phyloP scores from a whole-genome alignment of 2,329 filamentous ascomycete genomes.

The Pseudogymnoascus sp. region DNA sequence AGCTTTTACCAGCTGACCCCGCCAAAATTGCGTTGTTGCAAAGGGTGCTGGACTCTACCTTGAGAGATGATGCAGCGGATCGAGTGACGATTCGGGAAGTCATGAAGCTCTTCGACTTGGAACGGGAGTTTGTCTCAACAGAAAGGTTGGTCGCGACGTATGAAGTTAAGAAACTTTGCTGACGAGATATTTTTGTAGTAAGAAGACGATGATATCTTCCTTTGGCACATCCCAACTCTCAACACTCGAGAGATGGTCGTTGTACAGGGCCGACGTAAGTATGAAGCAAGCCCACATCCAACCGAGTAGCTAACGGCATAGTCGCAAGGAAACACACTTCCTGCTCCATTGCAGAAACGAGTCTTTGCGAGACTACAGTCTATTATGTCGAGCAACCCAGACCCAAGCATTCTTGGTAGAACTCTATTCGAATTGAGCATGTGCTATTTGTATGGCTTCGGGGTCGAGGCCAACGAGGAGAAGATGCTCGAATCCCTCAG shows the following conservation, averaged over 20 bases:
- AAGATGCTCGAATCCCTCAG: neutral
- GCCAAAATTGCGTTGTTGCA: neutral
- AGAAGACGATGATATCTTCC: neutral
- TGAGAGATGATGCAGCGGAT: neutral
- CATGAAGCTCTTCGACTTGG: neutral
- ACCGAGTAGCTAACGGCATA: neutral
- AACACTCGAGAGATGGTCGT: slow-evolving; percentile 1
- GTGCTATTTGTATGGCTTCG: neutral
- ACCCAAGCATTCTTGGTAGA: neutral
- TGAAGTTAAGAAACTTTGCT: neutral
- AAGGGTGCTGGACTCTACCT: neutral
- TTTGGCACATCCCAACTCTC: neutral
- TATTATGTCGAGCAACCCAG: neutral
- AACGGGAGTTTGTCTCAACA: neutral
- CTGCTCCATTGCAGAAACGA: neutral
- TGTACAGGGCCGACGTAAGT: neutral
- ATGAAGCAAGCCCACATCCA: neutral
- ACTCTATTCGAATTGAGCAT: neutral
- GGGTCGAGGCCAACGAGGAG: neutral
- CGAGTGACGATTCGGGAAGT: neutral
- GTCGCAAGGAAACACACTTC: neutral
- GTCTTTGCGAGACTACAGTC: neutral
- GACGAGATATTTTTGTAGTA: neutral
- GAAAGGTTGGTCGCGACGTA: neutral
- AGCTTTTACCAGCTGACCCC: neutral